These are phyloP conservation scores for Saccharum hybrid DNA, from an alignment of 202 grass and related monocot genomes.

Conservation along the genomic window DNA sequence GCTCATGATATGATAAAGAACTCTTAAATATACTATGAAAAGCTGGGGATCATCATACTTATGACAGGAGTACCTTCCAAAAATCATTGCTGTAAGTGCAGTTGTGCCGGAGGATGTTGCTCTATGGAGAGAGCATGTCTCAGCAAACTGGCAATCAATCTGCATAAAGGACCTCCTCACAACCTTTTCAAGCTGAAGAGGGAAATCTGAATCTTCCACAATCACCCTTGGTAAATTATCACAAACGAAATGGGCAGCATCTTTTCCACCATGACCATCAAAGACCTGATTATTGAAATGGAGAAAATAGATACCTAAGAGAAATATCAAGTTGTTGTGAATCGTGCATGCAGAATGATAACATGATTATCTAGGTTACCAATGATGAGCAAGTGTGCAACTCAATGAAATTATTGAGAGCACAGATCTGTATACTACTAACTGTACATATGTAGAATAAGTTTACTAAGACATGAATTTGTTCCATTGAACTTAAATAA, in stretches of 20 bases:
- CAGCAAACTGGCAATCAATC: conserved; percentile 72
- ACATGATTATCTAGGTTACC: conserved; percentile 1
- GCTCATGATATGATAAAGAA: background rate
- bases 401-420: conserved; percentile 23
- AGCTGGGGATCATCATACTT: background rate
- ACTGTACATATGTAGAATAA: conserved; percentile 1
- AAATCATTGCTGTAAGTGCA: conserved; percentile 83
- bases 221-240: conserved; percentile 89
- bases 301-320: background rate
- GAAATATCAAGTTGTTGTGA: background rate
- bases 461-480: conserved; percentile 4
- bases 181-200: conserved; percentile 81
- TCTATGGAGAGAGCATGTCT: conserved; percentile 61
- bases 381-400: background rate
- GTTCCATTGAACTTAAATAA: background rate
- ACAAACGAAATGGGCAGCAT: conserved; percentile 75
- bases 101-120: conserved; percentile 82
- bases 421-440: background rate
- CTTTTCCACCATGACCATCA: conserved; percentile 95
- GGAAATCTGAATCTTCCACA: conserved; percentile 91
- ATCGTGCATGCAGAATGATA: background rate
- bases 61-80: conserved; percentile 69
- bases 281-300: conserved; percentile 68
- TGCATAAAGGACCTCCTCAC: conserved; percentile 81
- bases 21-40: conserved; percentile 24